Evolutionary conservation across 371 early-diverging fungal genomes (phyloP), one percentile per base, ranked within the genome.

Genomic region (Syncephalis plumigaleata): DNA sequence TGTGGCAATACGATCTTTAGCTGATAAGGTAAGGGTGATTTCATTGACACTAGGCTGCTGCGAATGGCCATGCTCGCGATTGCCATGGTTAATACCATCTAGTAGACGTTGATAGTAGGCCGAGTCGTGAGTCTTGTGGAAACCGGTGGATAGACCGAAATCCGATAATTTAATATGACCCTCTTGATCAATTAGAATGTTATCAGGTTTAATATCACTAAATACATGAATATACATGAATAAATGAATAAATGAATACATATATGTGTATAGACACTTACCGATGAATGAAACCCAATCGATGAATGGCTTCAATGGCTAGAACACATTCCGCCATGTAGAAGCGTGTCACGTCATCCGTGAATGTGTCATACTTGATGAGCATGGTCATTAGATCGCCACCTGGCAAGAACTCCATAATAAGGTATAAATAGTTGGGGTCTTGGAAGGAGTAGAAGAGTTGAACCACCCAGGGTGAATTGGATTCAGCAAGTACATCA

Each of bases 381-480:
- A 95, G 64, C 88, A 98, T 90, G 16, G 92, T 89, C 92, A 98
- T 96, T 69, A 99, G 66, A 64, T 94, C 94, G 47, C 95, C 95
- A 24, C 94, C 99, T 0, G 96, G 93, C 51, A 94, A 61, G 52
- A 94, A 97, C 65, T 97, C 98, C 98, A 97, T 96, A 56, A 96
- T 88, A 48, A 97, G 67, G 60, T 95, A 97, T 25, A 97, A 73
- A 57, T 85, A 87, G 46, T 77, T 71, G n/a, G 84, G 54, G 59
- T 95, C 95, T 66, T 97, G 98, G 65, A 97, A 97, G 17, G 86
- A 91, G 57, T 87, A 91, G 59, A 82, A 91, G 27, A 97, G 70
- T 60, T 93, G 90, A 31, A 98, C 92, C n/a, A 98, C 91, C 95
- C 98, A 99, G 37, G 88, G 87, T 13, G 93, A 91, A 55, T 89